These are phyloP conservation scores for Colletotrichum eleusines DNA, from an alignment of 2,329 filamentous ascomycete species.

Conservation along the genomic window DNA sequence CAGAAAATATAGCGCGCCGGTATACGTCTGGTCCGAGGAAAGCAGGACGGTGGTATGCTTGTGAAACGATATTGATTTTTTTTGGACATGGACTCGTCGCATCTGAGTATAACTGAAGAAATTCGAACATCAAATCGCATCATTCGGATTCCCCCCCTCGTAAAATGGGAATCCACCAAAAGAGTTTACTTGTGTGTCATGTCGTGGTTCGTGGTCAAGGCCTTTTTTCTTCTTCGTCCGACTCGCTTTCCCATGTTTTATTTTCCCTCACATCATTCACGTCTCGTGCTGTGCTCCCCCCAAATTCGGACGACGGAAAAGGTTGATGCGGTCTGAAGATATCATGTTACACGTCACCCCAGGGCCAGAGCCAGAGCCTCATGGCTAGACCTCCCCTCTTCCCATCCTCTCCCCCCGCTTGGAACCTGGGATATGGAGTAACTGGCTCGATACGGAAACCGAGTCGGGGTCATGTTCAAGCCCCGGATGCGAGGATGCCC, in stretches of 20 bases:
- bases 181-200: not conserved
- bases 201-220: not conserved
- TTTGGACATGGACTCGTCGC: not conserved
- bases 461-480: slow-evolving; percentile 11
- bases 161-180: slow-evolving; percentile 4
- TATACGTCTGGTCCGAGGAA: not conserved
- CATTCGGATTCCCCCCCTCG: slow-evolving; percentile 8
- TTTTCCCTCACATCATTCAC: slow-evolving; percentile 4
- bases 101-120: not conserved
- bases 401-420: not conserved
- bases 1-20: not conserved
- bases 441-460: slow-evolving; percentile 6
- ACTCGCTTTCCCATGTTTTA: not conserved
- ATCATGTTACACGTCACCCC: slow-evolving; percentile 20
- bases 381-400: slow-evolving; percentile 15
- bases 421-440: slow-evolving; percentile 6
- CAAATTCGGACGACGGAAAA: slow-evolving; percentile 3
- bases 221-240: not conserved
- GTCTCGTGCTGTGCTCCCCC: slow-evolving; percentile 14
- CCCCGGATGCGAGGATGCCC: not conserved
- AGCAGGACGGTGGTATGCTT: not conserved
- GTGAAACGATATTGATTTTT: not conserved
- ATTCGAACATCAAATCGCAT: slow-evolving; percentile 9
- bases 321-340: slow-evolving; percentile 26
- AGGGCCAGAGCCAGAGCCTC: slow-evolving; percentile 34